Base-by-base conservation (phyloP, 495 filamentous ascomycete genomes). In the Choiromyces venosus region DNA sequence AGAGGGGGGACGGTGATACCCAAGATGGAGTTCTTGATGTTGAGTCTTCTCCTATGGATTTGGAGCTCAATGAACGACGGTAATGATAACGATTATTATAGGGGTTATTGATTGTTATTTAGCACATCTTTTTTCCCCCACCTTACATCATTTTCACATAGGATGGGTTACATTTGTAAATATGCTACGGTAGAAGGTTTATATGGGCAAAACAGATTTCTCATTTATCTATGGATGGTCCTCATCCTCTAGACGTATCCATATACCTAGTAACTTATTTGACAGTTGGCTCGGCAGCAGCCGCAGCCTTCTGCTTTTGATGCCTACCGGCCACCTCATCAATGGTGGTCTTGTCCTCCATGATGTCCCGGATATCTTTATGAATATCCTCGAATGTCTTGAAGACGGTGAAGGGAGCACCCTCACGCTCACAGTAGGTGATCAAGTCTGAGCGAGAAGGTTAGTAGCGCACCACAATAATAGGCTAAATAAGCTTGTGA, bases 331-430 rank as follows among this genome's bases (percentile, higher is more conserved):
- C 77, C 37, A 79, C 76, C 44, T 79, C 73, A 18, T 69, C 19
- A 4, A 37, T 29, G 8, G 77, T 79, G 33, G 73, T 67, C 36
- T 69, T 69, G 52, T 64, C 65, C 39, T 74, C 78, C 39, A 79
- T 35, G 56, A 72, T 33, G 9, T 80, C 71, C 67, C 69, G 65
- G 42, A 74, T 71, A 44, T 73, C 67, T 19, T 69, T 69, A 36
- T 71, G 76, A 44, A 78, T 81, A 36, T 78, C 78, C 10, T 82
- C 82, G 87, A 89, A 92, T 79, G 89, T 83, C 76, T 89, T 84
- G 71, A 92, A 91, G 21, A 88, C 83, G 0, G 88, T 91, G 80
- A 90, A 92, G 4, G 90, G 89, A 68, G 89, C 84, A 29, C 85
- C 83, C 78, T 90, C 84, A 64, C 85, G 85, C 67, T 89, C 85